Percentiles rank a stretch among this genome's conserved stretches.
Conservation (phyloP, 139 green algal genomes). For the Closterium sp. region DNA sequence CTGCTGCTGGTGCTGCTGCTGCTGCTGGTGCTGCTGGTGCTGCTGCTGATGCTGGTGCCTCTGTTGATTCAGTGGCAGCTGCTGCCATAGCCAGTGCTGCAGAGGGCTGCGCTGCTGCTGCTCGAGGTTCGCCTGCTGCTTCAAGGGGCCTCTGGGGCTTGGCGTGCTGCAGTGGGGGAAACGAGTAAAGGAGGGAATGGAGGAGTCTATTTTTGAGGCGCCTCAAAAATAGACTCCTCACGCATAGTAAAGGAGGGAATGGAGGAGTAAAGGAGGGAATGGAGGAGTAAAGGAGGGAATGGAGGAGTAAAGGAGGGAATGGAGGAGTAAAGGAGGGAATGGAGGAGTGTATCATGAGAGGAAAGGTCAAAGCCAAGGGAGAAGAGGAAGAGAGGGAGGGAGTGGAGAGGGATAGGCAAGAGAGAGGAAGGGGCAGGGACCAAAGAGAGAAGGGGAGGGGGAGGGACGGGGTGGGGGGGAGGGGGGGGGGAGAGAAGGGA, state of each 20-base stretch:
- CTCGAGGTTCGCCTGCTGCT: background rate
- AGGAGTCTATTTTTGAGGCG: too few relatives aligned
- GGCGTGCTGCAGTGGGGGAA: background rate
- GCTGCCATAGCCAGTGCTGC: background rate
- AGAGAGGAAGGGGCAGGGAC: background rate
- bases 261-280: background rate
- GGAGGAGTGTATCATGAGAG: background rate
- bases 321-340: background rate
- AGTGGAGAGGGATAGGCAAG: background rate
- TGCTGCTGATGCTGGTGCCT: background rate
- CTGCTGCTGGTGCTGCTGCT: too few relatives aligned
- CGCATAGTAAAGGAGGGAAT: background rate
- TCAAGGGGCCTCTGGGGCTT: background rate
- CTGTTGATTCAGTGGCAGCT: background rate
- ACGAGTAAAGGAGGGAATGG: background rate
- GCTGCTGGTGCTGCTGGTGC: too few relatives aligned
- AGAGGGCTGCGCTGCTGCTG: background rate
- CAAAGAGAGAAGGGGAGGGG: background rate
- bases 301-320: too few relatives aligned
- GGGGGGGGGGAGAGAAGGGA: too few relatives aligned
- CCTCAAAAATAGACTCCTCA: too few relatives aligned
- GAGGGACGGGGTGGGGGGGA: too few relatives aligned
- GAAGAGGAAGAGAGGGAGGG: background rate
- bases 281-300: background rate
- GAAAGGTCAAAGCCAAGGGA: background rate